Evolutionary conservation across 495 filamentous ascomycete species (phyloP).

Genomic region (Darksidea phi): DNA sequence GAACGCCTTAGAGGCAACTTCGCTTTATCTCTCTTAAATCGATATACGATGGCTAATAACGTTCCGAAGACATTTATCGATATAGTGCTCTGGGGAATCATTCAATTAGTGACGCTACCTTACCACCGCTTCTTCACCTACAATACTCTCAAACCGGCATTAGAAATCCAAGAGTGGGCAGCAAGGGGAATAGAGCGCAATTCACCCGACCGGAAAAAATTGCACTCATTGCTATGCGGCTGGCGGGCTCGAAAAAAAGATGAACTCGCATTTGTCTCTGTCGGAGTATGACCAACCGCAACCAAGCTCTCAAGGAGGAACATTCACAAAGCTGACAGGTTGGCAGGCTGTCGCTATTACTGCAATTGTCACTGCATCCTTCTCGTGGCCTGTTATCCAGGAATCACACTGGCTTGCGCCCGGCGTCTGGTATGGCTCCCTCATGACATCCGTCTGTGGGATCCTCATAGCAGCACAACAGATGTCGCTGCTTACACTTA

Average conservation of each 20-base stretch:
- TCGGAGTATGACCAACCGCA: neutral
- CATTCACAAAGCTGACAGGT: too few relatives aligned
- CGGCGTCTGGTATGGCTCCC: conserved; percentile 10
- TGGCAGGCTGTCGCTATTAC: conserved; percentile 9
- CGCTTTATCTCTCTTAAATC: too few relatives aligned
- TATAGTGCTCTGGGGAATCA: too few relatives aligned
- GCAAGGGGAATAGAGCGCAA: too few relatives aligned
- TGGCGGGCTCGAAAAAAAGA: conserved; percentile 8
- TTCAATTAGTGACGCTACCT: neutral
- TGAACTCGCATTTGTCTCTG: conserved; percentile 14
- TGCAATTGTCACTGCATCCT: conserved; percentile 12
- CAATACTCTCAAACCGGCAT: conserved; percentile 6
- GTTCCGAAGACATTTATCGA: too few relatives aligned
- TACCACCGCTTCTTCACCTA: conserved; percentile 14
- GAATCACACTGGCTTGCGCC: conserved; percentile 17
- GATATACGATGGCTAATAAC: too few relatives aligned
- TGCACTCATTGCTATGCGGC: neutral
- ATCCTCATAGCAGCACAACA: conserved; percentile 7
- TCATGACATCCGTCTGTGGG: conserved; percentile 10
- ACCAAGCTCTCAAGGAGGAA: neutral
- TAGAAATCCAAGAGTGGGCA: neutral
- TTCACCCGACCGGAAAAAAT: neutral
- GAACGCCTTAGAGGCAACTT: too few relatives aligned
- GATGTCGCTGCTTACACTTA: neutral
- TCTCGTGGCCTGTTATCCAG: conserved; percentile 15